Evolutionary conservation across 2,329 filamentous ascomycete species (phyloP), one percentile per base, ranked within the genome.

Genomic region (Penicillium sp.): DNA sequence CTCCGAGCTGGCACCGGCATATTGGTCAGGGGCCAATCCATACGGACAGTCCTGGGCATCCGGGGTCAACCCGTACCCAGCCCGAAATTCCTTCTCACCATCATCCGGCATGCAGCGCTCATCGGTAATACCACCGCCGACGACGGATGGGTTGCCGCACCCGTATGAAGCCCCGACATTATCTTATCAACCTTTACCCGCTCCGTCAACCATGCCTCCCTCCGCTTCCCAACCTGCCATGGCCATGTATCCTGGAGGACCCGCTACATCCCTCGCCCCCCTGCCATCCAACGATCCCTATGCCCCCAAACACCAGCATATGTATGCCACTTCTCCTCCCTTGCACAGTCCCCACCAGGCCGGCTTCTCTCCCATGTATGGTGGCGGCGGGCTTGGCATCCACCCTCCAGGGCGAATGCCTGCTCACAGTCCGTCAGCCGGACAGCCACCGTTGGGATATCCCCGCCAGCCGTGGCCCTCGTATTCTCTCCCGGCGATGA

Each of bases 81-180:
- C 67, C 24, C 72, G 77, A 57, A 75, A 74, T 59, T 69, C 77
- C 55, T 86, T 81, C 68, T 79, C 79, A 45, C 76, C 79, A 28
- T 75, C 79, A 28, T 75, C 80, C 62, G 74, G 70, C 53, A 78
- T 75, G 56, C 70, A 76, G 56, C 75, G 80, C 57, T 75, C 72
- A 57, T 72, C 77, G 37, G 47, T 52, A 35, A 76, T 77, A 57
- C 81, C 82, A 44, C 83, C 85, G 9, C 76, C 79, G 7, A 73
- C 75, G 26, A 75, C 73, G 42, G 81, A 88, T 63, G 77, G 76
- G 43, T 73, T 90, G 48, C 78, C 85, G 48, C 81, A 84, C 52
- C 77, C 83, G 6, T 88, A 84, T 68, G 83, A 86, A 55, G 74
- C 81, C 54, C 81, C 82, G 57, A 76, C 69, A 38, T 59, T 84